phyloP scores from a whole-genome alignment of 177 flowering plant species.

The Telopea speciosissima region DNA sequence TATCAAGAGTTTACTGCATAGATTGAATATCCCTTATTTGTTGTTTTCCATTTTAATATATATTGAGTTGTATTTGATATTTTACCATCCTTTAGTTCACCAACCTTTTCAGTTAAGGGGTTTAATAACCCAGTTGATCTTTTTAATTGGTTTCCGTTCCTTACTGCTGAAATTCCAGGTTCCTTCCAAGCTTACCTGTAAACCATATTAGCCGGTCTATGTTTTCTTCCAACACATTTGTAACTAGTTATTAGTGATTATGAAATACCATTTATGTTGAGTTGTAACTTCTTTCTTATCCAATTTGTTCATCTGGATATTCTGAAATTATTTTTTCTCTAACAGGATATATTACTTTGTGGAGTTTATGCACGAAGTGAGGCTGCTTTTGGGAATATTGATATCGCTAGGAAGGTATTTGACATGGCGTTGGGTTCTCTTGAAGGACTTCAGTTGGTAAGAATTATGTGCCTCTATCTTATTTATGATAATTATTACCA shows the following conservation, averaged over 20 bases:
- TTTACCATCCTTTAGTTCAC: background rate
- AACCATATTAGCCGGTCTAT: background rate
- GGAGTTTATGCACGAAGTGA: conserved; percentile 92
- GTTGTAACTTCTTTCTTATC: too few relatives aligned
- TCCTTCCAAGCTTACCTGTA: background rate
- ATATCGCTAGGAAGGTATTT: conserved; percentile 81
- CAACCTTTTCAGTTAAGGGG: background rate
- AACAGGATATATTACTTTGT: conserved; percentile 78
- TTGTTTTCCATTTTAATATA: too few relatives aligned
- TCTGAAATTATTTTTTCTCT: background rate
- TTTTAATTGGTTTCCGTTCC: background rate
- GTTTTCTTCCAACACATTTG: too few relatives aligned
- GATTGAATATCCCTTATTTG: too few relatives aligned
- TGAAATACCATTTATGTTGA: too few relatives aligned
- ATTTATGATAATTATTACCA: too few relatives aligned
- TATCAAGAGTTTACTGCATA: too few relatives aligned
- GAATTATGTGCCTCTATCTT: conserved; percentile 4
- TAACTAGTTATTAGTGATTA: too few relatives aligned
- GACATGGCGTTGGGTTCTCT: conserved; percentile 88
- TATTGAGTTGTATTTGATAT: background rate
- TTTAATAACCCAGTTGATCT: background rate
- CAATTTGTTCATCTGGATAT: background rate
- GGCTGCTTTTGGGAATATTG: conserved; percentile 73
- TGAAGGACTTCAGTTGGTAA: conserved; percentile 64
- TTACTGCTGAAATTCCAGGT: background rate